These are phyloP conservation scores for Limonomyces culmigenus DNA, from an alignment of 1,284 basidiomycete species.

Conservation along the genomic window DNA sequence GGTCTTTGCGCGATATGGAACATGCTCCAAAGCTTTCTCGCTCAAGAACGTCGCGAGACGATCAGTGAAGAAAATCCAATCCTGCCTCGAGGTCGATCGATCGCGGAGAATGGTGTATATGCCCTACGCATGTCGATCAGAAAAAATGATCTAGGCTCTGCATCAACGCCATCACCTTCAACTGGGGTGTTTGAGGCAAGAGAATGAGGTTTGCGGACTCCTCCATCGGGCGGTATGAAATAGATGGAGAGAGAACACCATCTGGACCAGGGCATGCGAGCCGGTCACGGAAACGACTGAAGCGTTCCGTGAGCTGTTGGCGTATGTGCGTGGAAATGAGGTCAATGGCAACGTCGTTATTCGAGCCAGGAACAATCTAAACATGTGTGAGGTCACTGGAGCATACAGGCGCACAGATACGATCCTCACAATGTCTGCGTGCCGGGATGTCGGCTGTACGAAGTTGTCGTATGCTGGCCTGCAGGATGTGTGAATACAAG, in stretches of 20 bases:
- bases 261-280: constrained; percentile 16
- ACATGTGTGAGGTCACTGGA: constrained; percentile 1
- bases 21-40: constrained; percentile 68
- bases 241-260: constrained; percentile 2
- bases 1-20: constrained; percentile 52
- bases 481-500: neutral
- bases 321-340: constrained; percentile 86
- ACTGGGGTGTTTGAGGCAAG: constrained; percentile 68
- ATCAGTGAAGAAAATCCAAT: constrained; percentile 85
- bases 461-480: constrained; percentile 83
- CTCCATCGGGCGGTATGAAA: constrained; percentile 9
- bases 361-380: constrained; percentile 81
- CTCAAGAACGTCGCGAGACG: constrained; percentile 73
- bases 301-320: constrained; percentile 67
- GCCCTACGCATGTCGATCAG: constrained; percentile 30
- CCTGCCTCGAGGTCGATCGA: constrained; percentile 49
- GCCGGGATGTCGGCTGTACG: constrained; percentile 74
- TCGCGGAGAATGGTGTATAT: constrained; percentile 81
- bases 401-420: neutral
- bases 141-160: neutral
- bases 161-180: constrained; percentile 32
- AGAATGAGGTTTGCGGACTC: constrained; percentile 44
- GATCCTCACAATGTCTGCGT: constrained; percentile 76
- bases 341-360: constrained; percentile 85
- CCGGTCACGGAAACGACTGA: constrained; percentile 61